A percentile compares a stretch with the other conserved stretches of the same genome.
These are phyloP conservation scores for Sordaria brevicollis DNA, from an alignment of 495 filamentous ascomycete species.

Conservation along the genomic window DNA sequence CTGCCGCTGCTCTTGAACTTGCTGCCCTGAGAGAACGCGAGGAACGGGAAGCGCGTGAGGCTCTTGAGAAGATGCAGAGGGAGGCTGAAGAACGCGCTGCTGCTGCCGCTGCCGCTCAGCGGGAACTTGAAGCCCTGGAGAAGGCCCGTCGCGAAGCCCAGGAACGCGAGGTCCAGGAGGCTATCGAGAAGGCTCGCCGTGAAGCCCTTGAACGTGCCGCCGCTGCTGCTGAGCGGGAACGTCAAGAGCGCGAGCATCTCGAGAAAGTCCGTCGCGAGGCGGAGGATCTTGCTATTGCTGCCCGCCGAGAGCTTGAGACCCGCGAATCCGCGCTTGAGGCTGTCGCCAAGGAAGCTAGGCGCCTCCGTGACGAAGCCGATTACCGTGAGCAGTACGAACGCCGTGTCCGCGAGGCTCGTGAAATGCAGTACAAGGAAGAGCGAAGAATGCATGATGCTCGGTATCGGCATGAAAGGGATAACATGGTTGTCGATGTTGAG, in stretches of 20 bases:
- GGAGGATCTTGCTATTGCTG: background rate
- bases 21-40: background rate
- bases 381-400: slow-evolving; percentile 16
- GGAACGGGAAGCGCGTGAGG: background rate
- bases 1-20: background rate
- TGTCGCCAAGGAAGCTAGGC: slow-evolving; percentile 7
- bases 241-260: background rate
- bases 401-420: slow-evolving; percentile 17
- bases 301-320: background rate
- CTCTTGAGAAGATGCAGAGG: background rate
- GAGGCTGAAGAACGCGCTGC: background rate
- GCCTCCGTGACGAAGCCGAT: slow-evolving; percentile 17
- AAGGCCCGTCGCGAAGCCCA: background rate
- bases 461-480: slow-evolving; percentile 9
- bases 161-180: background rate
- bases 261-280: background rate
- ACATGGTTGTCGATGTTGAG: background rate
- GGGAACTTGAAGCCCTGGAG: background rate
- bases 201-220: background rate
- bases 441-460: slow-evolving; percentile 12
- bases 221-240: background rate
- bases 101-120: background rate
- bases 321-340: background rate
- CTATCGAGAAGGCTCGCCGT: background rate
- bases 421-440: slow-evolving; percentile 13